Percentiles rank a stretch among this genome's conserved stretches.
Evolutionary conservation across 805 yeast species (phyloP).

Genomic region (Maudiozyma bulderi): DNA sequence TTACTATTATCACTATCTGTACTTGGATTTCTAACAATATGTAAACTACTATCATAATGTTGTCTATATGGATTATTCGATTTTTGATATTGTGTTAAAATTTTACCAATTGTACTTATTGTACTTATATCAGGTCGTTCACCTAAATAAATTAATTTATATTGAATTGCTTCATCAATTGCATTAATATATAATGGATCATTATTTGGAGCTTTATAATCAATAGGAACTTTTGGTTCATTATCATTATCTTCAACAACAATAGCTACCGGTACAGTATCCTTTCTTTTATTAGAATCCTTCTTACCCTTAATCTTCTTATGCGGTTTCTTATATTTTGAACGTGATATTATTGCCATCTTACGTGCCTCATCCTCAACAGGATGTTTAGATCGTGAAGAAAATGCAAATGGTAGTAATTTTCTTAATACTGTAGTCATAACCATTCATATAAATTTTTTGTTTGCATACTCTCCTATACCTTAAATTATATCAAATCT

Average conservation of each 20-base stretch:
- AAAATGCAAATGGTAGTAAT: not conserved
- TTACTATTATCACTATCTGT: slow-evolving; percentile 3
- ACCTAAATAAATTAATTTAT: not conserved
- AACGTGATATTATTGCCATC: not conserved
- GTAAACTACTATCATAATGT: not conserved
- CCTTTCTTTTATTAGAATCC: not conserved
- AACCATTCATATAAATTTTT: not conserved
- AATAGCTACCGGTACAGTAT: not conserved
- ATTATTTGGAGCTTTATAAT: slow-evolving; percentile 4
- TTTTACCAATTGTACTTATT: not conserved
- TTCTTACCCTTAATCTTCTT: not conserved
- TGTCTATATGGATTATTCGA: not conserved
- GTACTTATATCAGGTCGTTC: not conserved
- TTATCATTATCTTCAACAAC: not conserved
- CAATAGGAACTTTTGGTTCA: not conserved
- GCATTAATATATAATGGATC: slow-evolving; percentile 2
- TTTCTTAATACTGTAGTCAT: not conserved
- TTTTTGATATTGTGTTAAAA: not conserved
- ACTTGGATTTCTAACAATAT: not conserved
- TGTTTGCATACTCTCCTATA: not conserved
- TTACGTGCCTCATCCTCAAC: not conserved
- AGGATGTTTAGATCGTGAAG: not conserved
- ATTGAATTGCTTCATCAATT: not conserved
- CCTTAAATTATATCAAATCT: not conserved
- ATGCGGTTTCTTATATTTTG: not conserved